A percentile compares a stretch with the other conserved stretches of the same genome.
Conservation (phyloP, 495 filamentous ascomycete genomes). For the Penicillium canescens region DNA sequence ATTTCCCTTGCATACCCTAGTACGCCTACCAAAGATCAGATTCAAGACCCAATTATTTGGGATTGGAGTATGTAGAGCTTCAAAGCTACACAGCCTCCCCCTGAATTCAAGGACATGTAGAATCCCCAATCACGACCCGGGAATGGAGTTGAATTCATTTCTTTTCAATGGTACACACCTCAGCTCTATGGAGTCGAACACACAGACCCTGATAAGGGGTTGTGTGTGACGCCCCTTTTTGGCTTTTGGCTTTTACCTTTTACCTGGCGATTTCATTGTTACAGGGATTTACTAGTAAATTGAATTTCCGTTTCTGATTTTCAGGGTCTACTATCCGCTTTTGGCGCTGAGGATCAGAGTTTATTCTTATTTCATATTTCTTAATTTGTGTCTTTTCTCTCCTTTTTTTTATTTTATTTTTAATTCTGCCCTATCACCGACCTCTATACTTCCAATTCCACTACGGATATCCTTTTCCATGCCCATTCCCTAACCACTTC, state of each 20-base stretch:
- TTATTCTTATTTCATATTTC: conserved; percentile 11
- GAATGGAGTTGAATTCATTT: conserved; percentile 19
- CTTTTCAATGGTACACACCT: conserved; percentile 4
- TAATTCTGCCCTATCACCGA: no score
- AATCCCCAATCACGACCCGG: conserved; percentile 14
- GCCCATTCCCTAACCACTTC: background rate
- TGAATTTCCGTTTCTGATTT: conserved; percentile 12
- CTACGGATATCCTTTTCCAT: no score
- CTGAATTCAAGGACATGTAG: conserved; percentile 18
- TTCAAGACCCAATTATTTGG: background rate
- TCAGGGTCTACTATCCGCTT: conserved; percentile 24
- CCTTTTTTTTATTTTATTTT: background rate
- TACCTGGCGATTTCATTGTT: background rate
- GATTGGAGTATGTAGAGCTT: conserved; percentile 12
- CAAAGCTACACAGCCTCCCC: conserved; percentile 31
- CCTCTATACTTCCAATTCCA: no score
- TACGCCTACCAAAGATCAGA: background rate
- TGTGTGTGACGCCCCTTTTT: conserved; percentile 7
- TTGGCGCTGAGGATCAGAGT: conserved; percentile 10
- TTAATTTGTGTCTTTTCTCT: conserved; percentile 6
- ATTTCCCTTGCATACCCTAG: background rate
- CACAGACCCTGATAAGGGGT: conserved; percentile 18
- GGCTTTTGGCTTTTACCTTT: conserved; percentile 1
- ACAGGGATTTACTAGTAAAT: background rate
- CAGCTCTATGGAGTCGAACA: background rate